Base-by-base conservation (phyloP, 345 rosid genomes). In the Ricinus communis region DNA sequence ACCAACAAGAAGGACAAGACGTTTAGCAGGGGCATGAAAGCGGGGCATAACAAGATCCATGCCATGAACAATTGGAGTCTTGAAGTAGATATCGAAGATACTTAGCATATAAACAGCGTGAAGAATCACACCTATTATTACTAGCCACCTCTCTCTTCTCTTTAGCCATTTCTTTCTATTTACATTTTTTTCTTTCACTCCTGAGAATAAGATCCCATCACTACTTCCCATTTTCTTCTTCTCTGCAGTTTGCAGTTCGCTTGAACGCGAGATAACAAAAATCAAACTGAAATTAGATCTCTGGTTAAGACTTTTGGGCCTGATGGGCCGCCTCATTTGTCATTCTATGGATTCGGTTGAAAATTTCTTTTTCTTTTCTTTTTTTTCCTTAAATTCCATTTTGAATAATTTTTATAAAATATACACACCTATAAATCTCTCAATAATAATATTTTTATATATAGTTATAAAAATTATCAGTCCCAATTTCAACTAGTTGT, bases 81-180 rank as follows among this genome's bases (percentile, higher is more conserved):
- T 94, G 97, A 94, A 94, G 85, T 91, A 94, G 76, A 94, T 90
- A 70, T 94, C 98, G 88, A 94, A 93, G 55, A 93, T 93, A 76
- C 98, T 93, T 47, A 93, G 77, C 97, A 91, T 91, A 84, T 91
- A 93, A 12, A 94, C 91, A 4, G 96, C 95, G 79, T 94, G 97
- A 49, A 91, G 95, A 33, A 86, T 77, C 16, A 91, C 86, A 0
- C 98, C 97, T 7, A 94, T 84, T 46, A 87, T 67, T 19, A 93
- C 94, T 0, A 93, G 87, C 96, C 94, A 91, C 55, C 76, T 79
- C 81, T 91, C 97, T 66, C 89, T 74, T 46, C 85, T 85, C 87
- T 83, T 85, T 49, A 87, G 68, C 95, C 88, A 86, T 85, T 74
- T 76, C 53, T 76, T 54, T 79, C 82, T 77, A n/a, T n/a, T 62